Base-by-base conservation (phyloP, 805 yeast species). In the Sugiyamaella marilandica region DNA sequence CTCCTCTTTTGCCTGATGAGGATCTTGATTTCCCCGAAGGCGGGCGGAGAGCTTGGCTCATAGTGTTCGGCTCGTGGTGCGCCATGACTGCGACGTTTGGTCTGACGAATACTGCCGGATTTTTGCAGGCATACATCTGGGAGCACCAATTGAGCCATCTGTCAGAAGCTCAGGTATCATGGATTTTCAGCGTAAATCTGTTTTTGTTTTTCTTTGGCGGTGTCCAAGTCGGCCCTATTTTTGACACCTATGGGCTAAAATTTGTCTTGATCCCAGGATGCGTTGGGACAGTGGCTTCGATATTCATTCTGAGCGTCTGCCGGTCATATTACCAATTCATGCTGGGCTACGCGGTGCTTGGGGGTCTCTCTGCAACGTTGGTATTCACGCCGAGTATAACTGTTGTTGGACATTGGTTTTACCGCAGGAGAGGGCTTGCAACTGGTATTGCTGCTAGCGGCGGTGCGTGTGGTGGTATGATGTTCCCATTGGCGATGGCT, bases 391-490 rank as follows among this genome's bases (percentile, higher is more conserved):
- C 87, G 0, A 63, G 76, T 24, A 64, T 82, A 1, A 78, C 83
- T 1, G 80, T 76, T 10, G 67, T 81, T 5, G 76, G 83, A 41
- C 90, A 85, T 59, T 84, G 84, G 80, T 85, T 84, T 59, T 63
- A 69, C 52, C 69, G 66, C 21, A 77, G 74, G 53, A 72, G 87
- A 55, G 88, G 84, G 0, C 62, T 74, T 51, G 86, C 84, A 5
- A 70, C 81, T 34, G 87, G 88, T 0, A 57, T 82, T 2, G 83
- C 84, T 2, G 79, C 84, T 51, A 67, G 81, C 9, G 89, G 88
- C 2, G 87, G 87, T 1, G 79, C 85, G 2, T 65, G 81, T 5
- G 89, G 88, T 1, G 90, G 89, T 2, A 72, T 82, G 10, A 61
- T 82, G 4, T 78, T 80, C 62, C 87, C 89, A 0, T 65, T 83